Conservation (phyloP, 2,329 filamentous ascomycete species). For the Ceratocystiopsis minuta region DNA sequence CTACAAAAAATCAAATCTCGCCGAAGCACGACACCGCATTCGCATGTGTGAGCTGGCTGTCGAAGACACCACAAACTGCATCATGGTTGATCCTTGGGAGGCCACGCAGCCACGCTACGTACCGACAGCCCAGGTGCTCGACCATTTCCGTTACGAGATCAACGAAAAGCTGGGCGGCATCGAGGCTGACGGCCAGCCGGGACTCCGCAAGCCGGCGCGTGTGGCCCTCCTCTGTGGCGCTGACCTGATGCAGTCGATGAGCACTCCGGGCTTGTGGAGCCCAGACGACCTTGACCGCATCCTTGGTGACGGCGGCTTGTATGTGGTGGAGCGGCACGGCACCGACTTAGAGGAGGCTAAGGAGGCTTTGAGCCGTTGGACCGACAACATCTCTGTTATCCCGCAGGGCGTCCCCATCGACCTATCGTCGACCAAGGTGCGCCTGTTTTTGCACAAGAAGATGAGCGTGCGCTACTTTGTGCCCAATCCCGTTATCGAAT, state of each 20-base stretch:
- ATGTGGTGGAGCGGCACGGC: slow-evolving; percentile 74
- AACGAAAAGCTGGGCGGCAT: slow-evolving; percentile 63
- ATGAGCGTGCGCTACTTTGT: slow-evolving; percentile 61
- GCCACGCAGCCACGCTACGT: slow-evolving; percentile 52
- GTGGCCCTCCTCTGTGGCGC: slow-evolving; percentile 67
- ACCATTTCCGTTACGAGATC: slow-evolving; percentile 83
- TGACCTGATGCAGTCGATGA: slow-evolving; percentile 65
- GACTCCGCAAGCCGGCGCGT: slow-evolving; percentile 30
- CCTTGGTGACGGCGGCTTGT: slow-evolving; percentile 62
- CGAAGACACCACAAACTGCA: slow-evolving; percentile 54
- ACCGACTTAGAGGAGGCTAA: slow-evolving; percentile 75
- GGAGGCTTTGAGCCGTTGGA: slow-evolving; percentile 62
- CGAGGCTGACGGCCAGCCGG: not conserved
- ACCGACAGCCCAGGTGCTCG: slow-evolving; percentile 73
- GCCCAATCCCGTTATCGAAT: slow-evolving; percentile 9
- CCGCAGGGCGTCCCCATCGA: slow-evolving; percentile 79
- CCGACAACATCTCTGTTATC: slow-evolving; percentile 74
- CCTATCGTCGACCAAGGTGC: slow-evolving; percentile 63
- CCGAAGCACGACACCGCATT: slow-evolving; percentile 26
- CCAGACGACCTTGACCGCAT: slow-evolving; percentile 75
- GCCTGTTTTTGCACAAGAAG: slow-evolving; percentile 58
- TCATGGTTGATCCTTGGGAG: slow-evolving; percentile 56
- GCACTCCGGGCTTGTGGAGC: slow-evolving; percentile 60
- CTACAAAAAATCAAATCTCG: slow-evolving; percentile 66
- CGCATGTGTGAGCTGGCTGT: slow-evolving; percentile 78